Evolutionary conservation across 106 monocot genomes (phyloP), one percentile per base, ranked within the genome.

Genomic region (Apostasia ramifera): DNA sequence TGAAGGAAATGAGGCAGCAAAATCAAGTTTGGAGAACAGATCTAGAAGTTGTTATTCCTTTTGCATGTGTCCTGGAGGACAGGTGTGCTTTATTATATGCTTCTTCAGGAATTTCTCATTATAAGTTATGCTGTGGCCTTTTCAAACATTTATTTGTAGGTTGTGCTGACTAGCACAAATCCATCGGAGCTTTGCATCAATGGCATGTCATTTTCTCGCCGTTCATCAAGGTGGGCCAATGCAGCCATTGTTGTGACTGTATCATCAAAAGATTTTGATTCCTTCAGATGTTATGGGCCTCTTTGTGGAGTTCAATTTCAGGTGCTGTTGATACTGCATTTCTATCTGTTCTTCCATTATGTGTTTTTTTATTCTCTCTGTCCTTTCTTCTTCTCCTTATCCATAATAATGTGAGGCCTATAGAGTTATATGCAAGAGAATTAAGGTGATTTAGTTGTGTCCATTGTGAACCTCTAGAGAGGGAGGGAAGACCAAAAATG

Each of bases 1-100:
- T 57, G 80, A 65, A 75, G 81, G 47, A 53, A 62, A 74, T 41
- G 51, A 39, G 48, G 77, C 44, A 39, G 47, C 12, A 11, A 77
- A 44, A 62, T 49, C 64, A 9, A 52, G 53, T 59, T 7, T 68
- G 52, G 51, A 47, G 8, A 84, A 74, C 47, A 43, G 14, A 71
- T 77, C 52, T 63, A 74, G 87, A 40, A 92, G 92, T 44, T 98
- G 93, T 61, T 93, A 98, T 77, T 98, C 98, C 26, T 98, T 98
- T 66, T 98, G 98, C 79, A 98, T 98, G 98, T 98, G 98, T 59
- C 93, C 98, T 75, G 98, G 98, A 44, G 98, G 98, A 55, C 95
- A 95, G 92, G 95, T 86, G 79, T 6, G 26, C 12, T 43, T 60
- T 42, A 13, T 63, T 3, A 57, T 78, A 4, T 2, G 42, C 62